A percentile compares a stretch with the other conserved stretches of the same genome.
Evolutionary conservation across 2,329 filamentous ascomycete species (phyloP).

Genomic region (Calonectria leucothoes): DNA sequence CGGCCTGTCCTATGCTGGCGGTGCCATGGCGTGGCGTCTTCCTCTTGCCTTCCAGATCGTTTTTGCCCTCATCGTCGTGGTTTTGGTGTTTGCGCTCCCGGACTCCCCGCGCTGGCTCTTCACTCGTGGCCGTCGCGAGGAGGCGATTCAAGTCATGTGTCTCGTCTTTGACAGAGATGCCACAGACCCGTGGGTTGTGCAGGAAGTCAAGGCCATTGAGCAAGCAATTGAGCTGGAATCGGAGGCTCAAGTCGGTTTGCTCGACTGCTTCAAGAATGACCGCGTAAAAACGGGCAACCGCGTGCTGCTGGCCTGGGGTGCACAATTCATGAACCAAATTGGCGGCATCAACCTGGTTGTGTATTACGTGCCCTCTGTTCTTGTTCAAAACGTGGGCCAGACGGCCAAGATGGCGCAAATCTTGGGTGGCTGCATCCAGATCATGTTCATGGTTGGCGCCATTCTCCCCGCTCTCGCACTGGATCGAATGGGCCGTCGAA

Average conservation of each 20-base stretch:
- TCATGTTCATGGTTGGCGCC: constrained; percentile 53
- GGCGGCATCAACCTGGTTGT: constrained; percentile 60
- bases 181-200: constrained; percentile 46
- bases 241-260: constrained; percentile 17
- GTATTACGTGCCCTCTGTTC: constrained; percentile 45
- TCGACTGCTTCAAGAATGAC: constrained; percentile 30
- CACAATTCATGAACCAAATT: constrained; percentile 53
- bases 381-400: constrained; percentile 49
- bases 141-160: constrained; percentile 50
- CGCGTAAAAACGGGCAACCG: constrained; percentile 28
- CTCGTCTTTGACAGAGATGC: constrained; percentile 54
- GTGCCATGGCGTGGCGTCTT: constrained; percentile 39
- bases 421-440: constrained; percentile 50
- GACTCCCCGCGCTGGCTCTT: constrained; percentile 56
- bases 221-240: constrained; percentile 54
- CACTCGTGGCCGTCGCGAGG: constrained; percentile 48
- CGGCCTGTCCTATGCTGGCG: constrained; percentile 47
- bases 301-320: constrained; percentile 31
- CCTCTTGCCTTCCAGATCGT: constrained; percentile 46
- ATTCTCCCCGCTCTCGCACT: constrained; percentile 48
- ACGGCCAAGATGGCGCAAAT: constrained; percentile 45
- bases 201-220: constrained; percentile 52
- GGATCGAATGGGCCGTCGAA: constrained; percentile 53
- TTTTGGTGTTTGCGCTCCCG: constrained; percentile 52
- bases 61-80: constrained; percentile 46